These are phyloP conservation scores for Hanseniaspora hatyaiensis DNA, from an alignment of 805 yeast species.

Conservation along the genomic window DNA sequence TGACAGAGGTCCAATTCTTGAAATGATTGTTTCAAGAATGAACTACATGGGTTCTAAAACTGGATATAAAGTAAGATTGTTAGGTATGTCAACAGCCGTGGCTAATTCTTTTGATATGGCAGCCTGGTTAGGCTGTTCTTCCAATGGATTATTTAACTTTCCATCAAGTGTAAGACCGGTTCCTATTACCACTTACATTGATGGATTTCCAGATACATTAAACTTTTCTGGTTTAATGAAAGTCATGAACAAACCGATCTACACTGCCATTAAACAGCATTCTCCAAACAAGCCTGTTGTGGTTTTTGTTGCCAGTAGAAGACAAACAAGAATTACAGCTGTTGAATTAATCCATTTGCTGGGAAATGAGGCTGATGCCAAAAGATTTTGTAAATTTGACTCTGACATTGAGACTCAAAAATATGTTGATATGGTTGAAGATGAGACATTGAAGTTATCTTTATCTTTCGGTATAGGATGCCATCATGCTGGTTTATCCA, in stretches of 20 bases:
- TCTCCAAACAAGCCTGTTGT: conserved; percentile 88
- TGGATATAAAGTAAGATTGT: conserved; percentile 77
- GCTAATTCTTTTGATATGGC: conserved; percentile 91
- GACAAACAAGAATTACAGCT: conserved; percentile 83
- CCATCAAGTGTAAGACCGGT: conserved; percentile 90
- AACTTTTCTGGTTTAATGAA: conserved; percentile 67
- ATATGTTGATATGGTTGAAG: conserved; percentile 72
- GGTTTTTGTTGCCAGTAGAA: conserved; percentile 91
- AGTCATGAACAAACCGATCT: conserved; percentile 65
- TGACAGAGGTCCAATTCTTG: conserved; percentile 95
- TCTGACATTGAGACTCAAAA: conserved; percentile 71
- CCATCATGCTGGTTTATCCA: conserved; percentile 93
- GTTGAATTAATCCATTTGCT: conserved; percentile 62
- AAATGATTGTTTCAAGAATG: conserved; percentile 89
- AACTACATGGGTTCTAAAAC: conserved; percentile 42
- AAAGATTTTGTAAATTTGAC: conserved; percentile 58
- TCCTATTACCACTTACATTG: conserved; percentile 76
- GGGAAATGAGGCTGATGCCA: conserved; percentile 43
- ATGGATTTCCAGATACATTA: conserved; percentile 74
- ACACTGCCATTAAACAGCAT: conserved; percentile 83
- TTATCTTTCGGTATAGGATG: conserved; percentile 76
- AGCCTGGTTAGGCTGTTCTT: conserved; percentile 79
- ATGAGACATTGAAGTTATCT: conserved; percentile 66
- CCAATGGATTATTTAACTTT: conserved; percentile 85
- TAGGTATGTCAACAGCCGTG: conserved; percentile 87